Base-by-base conservation (phyloP, 805 yeast genomes). In the Lipomyces mesembrius region DNA sequence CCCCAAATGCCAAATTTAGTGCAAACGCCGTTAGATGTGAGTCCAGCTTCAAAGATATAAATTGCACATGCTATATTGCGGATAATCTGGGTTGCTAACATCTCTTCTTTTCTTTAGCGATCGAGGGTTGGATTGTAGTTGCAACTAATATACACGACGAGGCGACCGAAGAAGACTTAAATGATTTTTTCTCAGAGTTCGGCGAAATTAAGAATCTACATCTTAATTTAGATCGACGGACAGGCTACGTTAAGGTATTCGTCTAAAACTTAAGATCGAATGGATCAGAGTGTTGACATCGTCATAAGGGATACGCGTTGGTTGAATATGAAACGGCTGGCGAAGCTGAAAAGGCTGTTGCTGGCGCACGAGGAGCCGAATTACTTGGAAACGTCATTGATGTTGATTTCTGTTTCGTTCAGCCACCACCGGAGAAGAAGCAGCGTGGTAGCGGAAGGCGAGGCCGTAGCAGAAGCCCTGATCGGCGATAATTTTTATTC, bases 81-180 rank as follows among this genome's bases (percentile, higher is more conserved):
- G 25, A 53, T 32, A 25, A 11, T 60, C 27, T 55, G 29, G 9
- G 3, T 22, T 12, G 8, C 34, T 37, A 14, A 22, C 56, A 17
- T n/a, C 11, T 17, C n/a, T 17, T n/a, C 20, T 17, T 43, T 17
- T n/a, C 20, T 8, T 43, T 43, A 79, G 79, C 83, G 3, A 71
- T 80, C 20, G 84, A 81, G 67, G 85, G 84, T 14, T 82, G 81
- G 75, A 77, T 82, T 6, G 34, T 83, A 1, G 73, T 82, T 2
- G 80, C 77, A 6, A 75, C 79, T 0, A 80, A 80, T 49, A 61
- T 83, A 20, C 83, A 83, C 63, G 83, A 81, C 49, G 85, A 83
- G 71, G 79, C 81, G 1, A 71, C 82, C 8, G 85, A 83, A 60
- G 85, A 82, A 59, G 83, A 81, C 35, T 65, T 82, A 0, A 66